Conservation (phyloP, 1,284 basidiomycete genomes). For the Malassezia dermatis region DNA sequence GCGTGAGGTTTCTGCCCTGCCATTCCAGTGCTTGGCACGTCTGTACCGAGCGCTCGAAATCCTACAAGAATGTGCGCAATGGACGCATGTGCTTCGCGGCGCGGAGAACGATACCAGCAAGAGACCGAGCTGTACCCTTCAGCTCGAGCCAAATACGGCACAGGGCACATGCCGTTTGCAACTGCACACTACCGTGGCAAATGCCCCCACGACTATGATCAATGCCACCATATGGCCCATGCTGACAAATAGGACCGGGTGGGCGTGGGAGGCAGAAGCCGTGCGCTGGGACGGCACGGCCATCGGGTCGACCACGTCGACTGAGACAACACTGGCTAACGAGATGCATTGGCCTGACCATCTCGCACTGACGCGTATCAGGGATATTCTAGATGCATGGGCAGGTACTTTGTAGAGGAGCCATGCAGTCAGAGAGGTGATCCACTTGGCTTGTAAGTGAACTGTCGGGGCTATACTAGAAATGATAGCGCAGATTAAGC, state of each 20-base stretch:
- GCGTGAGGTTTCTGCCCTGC: slow-evolving; percentile 1
- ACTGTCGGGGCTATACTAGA: background rate
- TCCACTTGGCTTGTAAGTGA: slow-evolving; percentile 1
- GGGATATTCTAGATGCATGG: background rate
- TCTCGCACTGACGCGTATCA: background rate
- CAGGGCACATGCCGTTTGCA: background rate
- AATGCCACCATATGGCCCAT: background rate
- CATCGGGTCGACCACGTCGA: background rate
- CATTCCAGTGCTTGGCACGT: slow-evolving; percentile 2
- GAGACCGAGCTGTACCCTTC: background rate
- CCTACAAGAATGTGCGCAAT: slow-evolving; percentile 4
- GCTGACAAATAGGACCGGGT: background rate
- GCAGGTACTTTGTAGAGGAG: background rate
- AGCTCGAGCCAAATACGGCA: background rate
- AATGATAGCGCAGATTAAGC: slow-evolving; percentile 19
- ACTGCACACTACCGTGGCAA: background rate
- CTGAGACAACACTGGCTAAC: background rate
- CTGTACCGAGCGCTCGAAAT: slow-evolving; percentile 8
- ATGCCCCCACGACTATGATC: background rate
- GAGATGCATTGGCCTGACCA: background rate
- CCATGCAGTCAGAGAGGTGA: background rate
- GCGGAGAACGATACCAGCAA: background rate
- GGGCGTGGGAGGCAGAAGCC: background rate
- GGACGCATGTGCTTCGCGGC: background rate
- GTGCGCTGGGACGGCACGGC: background rate